A percentile compares a stretch with the other conserved stretches of the same genome.
These are phyloP conservation scores for Medicago lupulina DNA, from an alignment of 306 rosid genomes.

Conservation along the genomic window DNA sequence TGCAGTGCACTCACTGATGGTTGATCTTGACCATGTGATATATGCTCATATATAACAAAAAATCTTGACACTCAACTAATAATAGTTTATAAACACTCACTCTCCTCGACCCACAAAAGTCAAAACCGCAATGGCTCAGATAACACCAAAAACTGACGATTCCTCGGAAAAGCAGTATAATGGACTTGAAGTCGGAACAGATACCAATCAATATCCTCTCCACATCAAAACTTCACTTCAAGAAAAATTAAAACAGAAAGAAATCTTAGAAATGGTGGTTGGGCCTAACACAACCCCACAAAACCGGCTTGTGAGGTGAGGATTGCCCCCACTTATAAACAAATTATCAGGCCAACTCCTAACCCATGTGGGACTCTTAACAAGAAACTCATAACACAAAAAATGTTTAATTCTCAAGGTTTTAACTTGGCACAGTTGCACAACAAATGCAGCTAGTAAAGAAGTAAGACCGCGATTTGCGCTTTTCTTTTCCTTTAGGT, in stretches of 20 bases:
- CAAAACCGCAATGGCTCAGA: not conserved
- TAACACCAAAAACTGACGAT: not conserved
- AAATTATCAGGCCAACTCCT: too few relatives aligned
- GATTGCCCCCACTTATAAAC: too few relatives aligned
- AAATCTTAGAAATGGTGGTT: too few relatives aligned
- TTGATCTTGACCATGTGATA: too few relatives aligned
- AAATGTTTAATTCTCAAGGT: constrained; percentile 17
- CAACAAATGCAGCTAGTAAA: constrained; percentile 87
- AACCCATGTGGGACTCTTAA: too few relatives aligned
- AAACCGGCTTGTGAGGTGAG: too few relatives aligned
- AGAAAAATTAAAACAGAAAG: constrained; percentile 29
- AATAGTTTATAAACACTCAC: not conserved
- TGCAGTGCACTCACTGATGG: too few relatives aligned
- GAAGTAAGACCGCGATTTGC: constrained; percentile 58
- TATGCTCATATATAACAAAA: too few relatives aligned
- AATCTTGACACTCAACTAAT: too few relatives aligned
- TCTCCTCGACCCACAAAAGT: not conserved
- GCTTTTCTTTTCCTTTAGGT: constrained; percentile 63
- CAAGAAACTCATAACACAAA: constrained; percentile 41
- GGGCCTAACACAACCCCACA: too few relatives aligned
- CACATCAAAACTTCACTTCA: constrained; percentile 49
- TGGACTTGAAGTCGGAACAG: not conserved
- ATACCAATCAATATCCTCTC: constrained; percentile 31
- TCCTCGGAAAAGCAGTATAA: not conserved
- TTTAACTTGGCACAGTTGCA: constrained; percentile 63